Percentiles rank a stretch among this genome's conserved stretches.
Conservation (phyloP, 1,139 yeast genomes). For the Lodderomyces beijingensis region DNA sequence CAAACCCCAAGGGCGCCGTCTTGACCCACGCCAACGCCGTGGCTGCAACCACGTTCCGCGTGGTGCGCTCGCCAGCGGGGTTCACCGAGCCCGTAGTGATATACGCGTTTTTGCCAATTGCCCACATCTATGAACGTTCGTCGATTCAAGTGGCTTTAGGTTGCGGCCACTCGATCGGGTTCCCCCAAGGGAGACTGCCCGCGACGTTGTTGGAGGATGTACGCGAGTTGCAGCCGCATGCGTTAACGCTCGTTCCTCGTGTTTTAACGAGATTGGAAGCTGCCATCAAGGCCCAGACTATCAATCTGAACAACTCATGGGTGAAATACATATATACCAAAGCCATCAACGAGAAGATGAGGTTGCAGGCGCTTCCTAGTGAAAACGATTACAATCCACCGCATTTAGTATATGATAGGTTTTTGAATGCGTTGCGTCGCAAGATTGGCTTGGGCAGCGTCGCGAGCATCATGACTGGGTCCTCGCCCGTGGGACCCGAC, state of each 20-base stretch:
- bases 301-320: slow-evolving; percentile 35
- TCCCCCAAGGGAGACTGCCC: slow-evolving; percentile 38
- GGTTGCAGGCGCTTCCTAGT: slow-evolving; percentile 20
- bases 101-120: slow-evolving; percentile 28
- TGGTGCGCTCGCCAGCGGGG: neutral
- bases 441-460: slow-evolving; percentile 37
- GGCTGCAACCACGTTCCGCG: slow-evolving; percentile 39
- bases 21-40: slow-evolving; percentile 51
- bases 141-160: slow-evolving; percentile 20
- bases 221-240: slow-evolving; percentile 29
- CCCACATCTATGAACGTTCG: slow-evolving; percentile 62
- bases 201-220: slow-evolving; percentile 37
- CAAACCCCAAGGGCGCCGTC: slow-evolving; percentile 68
- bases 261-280: slow-evolving; percentile 38
- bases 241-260: slow-evolving; percentile 37
- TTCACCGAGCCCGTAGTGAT: slow-evolving; percentile 18
- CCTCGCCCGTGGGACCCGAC: slow-evolving; percentile 42
- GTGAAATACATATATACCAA: slow-evolving; percentile 21
- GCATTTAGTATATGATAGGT: slow-evolving; percentile 30
- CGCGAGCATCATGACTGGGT: slow-evolving; percentile 28
- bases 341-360: slow-evolving; percentile 30
- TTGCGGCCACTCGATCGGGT: slow-evolving; percentile 31
- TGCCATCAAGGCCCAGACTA: slow-evolving; percentile 42
- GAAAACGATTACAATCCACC: slow-evolving; percentile 10
- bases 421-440: slow-evolving; percentile 22